phyloP scores from a whole-genome alignment of 805 yeast species.

The Candida chauliodis region DNA sequence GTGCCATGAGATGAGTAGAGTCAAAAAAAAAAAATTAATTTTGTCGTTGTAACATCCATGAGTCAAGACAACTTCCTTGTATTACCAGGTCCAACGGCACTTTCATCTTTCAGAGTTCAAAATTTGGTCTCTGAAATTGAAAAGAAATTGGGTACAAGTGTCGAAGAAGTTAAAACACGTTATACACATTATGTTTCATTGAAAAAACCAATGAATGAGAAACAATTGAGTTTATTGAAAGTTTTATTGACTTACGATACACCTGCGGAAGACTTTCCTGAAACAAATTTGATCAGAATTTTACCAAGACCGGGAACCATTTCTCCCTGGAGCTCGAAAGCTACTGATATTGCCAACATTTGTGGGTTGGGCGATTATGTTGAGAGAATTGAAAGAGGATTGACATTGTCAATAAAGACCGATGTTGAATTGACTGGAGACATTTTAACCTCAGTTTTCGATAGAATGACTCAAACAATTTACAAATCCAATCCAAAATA shows the following conservation, averaged over 20 bases:
- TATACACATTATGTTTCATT: conserved; percentile 79
- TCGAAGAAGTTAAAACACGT: conserved; percentile 65
- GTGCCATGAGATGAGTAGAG: conserved; percentile 51
- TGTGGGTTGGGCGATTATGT: conserved; percentile 74
- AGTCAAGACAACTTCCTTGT: conserved; percentile 32
- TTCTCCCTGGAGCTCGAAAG: conserved; percentile 99
- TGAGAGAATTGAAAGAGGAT: conserved; percentile 88
- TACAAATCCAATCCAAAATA: conserved; percentile 61
- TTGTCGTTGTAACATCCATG: conserved; percentile 6
- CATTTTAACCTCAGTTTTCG: conserved; percentile 70
- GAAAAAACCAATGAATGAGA: conserved; percentile 33
- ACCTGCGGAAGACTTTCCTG: conserved; percentile 47
- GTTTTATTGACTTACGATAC: conserved; percentile 72
- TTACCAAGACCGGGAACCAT: conserved; percentile 94
- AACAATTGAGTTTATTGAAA: conserved; percentile 48
- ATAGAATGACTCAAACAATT: conserved; percentile 88
- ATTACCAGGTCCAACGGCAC: conserved; percentile 86
- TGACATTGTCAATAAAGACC: conserved; percentile 67
- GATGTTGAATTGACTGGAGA: conserved; percentile 62
- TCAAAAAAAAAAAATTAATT: conserved; percentile 5
- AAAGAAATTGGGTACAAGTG: conserved; percentile 56
- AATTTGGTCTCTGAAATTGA: conserved; percentile 71
- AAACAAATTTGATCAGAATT: conserved; percentile 61
- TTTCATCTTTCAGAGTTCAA: conserved; percentile 81
- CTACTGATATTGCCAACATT: conserved; percentile 87